These are phyloP conservation scores for Kwoniella mangroviensis DNA, from an alignment of 768 basidiomycete species.

Conservation along the genomic window DNA sequence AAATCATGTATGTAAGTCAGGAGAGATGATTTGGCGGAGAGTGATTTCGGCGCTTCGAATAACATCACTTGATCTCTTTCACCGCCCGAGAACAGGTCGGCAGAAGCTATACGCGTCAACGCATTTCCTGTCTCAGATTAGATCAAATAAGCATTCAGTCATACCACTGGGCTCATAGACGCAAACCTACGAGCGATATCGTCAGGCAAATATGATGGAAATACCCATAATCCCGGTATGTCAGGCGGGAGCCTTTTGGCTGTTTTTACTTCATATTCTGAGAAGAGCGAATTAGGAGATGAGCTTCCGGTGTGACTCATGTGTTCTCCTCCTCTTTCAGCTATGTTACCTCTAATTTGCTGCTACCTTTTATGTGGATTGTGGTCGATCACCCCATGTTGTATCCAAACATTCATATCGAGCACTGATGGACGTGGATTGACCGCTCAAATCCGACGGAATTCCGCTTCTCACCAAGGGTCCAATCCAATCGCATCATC, in stretches of 20 bases:
- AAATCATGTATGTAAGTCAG: slow-evolving; percentile 63
- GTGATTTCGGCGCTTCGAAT: slow-evolving; percentile 65
- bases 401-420: neutral
- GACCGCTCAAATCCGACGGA: slow-evolving; percentile 18
- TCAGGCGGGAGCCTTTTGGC: slow-evolving; percentile 28
- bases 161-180: neutral
- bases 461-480: slow-evolving; percentile 8
- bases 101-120: slow-evolving; percentile 31
- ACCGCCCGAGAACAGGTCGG: slow-evolving; percentile 51
- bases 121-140: slow-evolving; percentile 19
- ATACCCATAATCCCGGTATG: slow-evolving; percentile 52
- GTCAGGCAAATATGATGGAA: slow-evolving; percentile 31
- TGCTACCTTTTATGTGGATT: neutral
- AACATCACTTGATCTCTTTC: slow-evolving; percentile 82
- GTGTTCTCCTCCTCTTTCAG: neutral
- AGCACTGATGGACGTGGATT: neutral
- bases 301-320: slow-evolving; percentile 1
- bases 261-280: slow-evolving; percentile 12
- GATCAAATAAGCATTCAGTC: slow-evolving; percentile 1
- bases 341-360: neutral
- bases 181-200: slow-evolving; percentile 41
- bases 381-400: neutral
- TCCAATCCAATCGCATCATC: neutral
- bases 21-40: slow-evolving; percentile 59
- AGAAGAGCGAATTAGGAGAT: slow-evolving; percentile 35